Base-by-base conservation (phyloP, 208 protist genomes). In the Novymonas esmeraldas region DNA sequence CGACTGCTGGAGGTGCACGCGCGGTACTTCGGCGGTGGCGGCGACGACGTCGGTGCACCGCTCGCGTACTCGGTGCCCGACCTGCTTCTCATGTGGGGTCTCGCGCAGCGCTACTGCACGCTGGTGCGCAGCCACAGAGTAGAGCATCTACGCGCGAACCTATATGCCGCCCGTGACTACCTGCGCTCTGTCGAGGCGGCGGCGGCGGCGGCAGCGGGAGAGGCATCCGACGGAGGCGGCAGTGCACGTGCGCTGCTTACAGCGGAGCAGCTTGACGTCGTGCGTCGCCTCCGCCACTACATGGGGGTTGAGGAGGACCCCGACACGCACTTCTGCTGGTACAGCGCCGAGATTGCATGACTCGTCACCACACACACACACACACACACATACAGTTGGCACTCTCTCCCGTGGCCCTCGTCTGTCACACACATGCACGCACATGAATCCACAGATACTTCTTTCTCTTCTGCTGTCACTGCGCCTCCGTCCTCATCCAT, bases 41-140 rank as follows among this genome's bases (percentile, higher is more conserved):
- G 7, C 41, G 46, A n/a, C 9, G 33, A 28, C 3, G 4, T 4
- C 2, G 33, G 14, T 1, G 59, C 33, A 2, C 18, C 49, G 16
- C n/a, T 14, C 3, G 0, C 4, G 1, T 84, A 81, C 63, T 81
- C 64, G 2, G 71, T 89, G 24, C 31, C 49, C 5, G 87, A 90
- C 64, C 49, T 94, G 29, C 29, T 93, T 2, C 46, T 94, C 24
- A 82, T 92, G 84, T 95, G 87, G 87, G 87, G 87, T 2, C 52
- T 94, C 16, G 46, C 74, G 28, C 87, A 90, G 34, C 85, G 87
- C 11, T 94, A 89, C 67, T 84, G 76, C 62, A 73, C 78, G 14
- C 42, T 94, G 3, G 85, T 92, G 34, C 82, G 82, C 18, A 91
- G 87, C 49, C 49, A 72, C n/a, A 77, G 60, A 1, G 41, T 55